Evolutionary conservation across 306 rosid species (phyloP).

Genomic region (Quercus bicolor): DNA sequence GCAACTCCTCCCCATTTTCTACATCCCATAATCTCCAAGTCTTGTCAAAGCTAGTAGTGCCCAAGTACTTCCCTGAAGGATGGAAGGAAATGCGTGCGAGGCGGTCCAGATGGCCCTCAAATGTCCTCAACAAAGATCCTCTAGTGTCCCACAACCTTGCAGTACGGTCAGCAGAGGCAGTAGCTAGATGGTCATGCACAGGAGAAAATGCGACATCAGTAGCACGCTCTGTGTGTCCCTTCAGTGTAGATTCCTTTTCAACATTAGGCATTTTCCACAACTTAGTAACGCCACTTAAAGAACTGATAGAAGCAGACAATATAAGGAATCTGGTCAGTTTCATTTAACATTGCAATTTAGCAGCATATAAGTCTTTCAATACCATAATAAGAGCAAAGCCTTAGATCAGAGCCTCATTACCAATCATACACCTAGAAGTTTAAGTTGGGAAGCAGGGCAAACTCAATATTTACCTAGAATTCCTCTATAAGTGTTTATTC

Average conservation of each 20-base stretch:
- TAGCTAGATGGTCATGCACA: constrained; percentile 59
- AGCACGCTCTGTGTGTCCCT: constrained; percentile 86
- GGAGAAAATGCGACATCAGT: constrained; percentile 88
- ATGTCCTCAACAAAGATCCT: constrained; percentile 67
- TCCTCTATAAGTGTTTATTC: neutral
- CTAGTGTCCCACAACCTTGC: constrained; percentile 84
- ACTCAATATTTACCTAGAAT: neutral
- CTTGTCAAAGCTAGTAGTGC: constrained; percentile 94
- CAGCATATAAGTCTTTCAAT: neutral
- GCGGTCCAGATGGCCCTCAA: constrained; percentile 90
- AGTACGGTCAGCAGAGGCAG: constrained; percentile 92
- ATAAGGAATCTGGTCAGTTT: neutral
- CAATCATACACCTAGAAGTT: neutral
- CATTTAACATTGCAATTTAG: neutral
- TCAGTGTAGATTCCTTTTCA: constrained; percentile 52
- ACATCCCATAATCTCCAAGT: constrained; percentile 98
- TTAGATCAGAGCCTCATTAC: neutral
- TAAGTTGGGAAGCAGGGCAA: neutral
- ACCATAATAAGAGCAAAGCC: neutral
- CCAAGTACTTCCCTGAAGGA: constrained; percentile 93
- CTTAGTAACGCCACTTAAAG: constrained; percentile 74
- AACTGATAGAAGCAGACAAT: constrained; percentile 5
- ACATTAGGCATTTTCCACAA: constrained; percentile 93
- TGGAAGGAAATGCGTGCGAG: constrained; percentile 95
- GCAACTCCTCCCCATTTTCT: constrained; percentile 84